These are phyloP conservation scores for Alternaria postmessia DNA, from an alignment of 2,329 filamentous ascomycete genomes.

Conservation along the genomic window DNA sequence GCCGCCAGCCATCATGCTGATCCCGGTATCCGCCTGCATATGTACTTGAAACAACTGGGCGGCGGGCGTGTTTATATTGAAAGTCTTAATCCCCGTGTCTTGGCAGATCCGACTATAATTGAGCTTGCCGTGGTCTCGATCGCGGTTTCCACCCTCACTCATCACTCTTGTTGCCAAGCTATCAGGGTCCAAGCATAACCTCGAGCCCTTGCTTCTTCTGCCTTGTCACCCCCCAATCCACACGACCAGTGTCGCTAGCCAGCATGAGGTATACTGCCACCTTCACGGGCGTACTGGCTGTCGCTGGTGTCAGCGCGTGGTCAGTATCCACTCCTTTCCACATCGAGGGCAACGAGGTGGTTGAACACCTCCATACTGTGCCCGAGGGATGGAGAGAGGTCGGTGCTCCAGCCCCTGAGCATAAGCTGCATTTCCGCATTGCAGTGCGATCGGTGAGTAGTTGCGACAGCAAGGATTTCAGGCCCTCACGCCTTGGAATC, in stretches of 20 bases:
- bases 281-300: constrained; percentile 44
- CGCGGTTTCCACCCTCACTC: background rate
- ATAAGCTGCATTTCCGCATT: constrained; percentile 50
- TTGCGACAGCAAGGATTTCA: background rate
- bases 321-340: constrained; percentile 29
- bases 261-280: constrained; percentile 44
- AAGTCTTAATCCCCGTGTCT: background rate
- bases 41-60: background rate
- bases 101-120: constrained; percentile 11
- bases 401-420: constrained; percentile 40
- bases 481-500: background rate
- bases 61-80: constrained; percentile 1
- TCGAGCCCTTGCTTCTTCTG: background rate
- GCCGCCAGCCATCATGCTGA: background rate
- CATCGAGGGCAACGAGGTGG: constrained; percentile 35
- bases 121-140: background rate
- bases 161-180: background rate
- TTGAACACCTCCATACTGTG: constrained; percentile 44
- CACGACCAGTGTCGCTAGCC: constrained; percentile 2
- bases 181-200: background rate
- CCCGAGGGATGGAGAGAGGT: constrained; percentile 50
- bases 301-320: constrained; percentile 39
- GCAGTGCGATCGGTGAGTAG: constrained; percentile 49
- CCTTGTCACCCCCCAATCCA: background rate
- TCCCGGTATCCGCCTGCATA: constrained; percentile 2